Conservation (phyloP, 768 basidiomycete genomes). For the Leccinum boreale region DNA sequence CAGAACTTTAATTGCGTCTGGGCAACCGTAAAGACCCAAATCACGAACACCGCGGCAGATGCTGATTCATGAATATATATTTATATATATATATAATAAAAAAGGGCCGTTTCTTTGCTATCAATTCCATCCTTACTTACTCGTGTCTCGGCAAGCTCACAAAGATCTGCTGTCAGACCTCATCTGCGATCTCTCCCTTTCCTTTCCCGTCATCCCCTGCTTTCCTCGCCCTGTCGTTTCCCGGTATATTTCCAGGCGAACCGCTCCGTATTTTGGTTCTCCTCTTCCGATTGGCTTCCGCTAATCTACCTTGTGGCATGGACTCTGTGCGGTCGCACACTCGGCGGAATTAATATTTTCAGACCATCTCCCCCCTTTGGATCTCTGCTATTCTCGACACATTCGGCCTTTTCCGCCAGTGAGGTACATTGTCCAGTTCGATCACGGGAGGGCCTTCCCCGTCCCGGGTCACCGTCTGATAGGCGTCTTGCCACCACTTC, state of each 20-base stretch:
- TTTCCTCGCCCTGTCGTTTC: constrained; percentile 40
- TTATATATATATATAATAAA: constrained; percentile 10
- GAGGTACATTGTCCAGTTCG: constrained; percentile 33
- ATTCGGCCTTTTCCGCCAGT: constrained; percentile 28
- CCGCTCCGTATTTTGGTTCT: constrained; percentile 45
- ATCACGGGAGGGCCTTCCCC: constrained; percentile 15
- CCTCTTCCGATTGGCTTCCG: constrained; percentile 47
- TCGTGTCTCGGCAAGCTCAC: constrained; percentile 27
- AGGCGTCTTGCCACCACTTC: constrained; percentile 9
- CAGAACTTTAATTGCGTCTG: constrained; percentile 30
- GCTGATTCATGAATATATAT: constrained; percentile 20
- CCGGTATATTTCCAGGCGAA: constrained; percentile 37
- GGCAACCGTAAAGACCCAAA: constrained; percentile 16
- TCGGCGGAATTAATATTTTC: constrained; percentile 33
- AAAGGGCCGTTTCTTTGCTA: constrained; percentile 29
- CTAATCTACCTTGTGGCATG: constrained; percentile 39
- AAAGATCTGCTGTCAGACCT: constrained; percentile 20
- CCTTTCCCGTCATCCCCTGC: constrained; percentile 31
- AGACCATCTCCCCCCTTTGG: constrained; percentile 46
- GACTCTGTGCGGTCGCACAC: constrained; percentile 25
- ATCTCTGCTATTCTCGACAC: constrained; percentile 36
- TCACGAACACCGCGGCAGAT: constrained; percentile 30
- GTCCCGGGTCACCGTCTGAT: constrained; percentile 19
- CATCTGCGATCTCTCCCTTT: constrained; percentile 19
- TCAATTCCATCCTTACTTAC: constrained; percentile 22